Base-by-base conservation (phyloP, 2,329 filamentous ascomycete genomes). In the Cercospora sesami region DNA sequence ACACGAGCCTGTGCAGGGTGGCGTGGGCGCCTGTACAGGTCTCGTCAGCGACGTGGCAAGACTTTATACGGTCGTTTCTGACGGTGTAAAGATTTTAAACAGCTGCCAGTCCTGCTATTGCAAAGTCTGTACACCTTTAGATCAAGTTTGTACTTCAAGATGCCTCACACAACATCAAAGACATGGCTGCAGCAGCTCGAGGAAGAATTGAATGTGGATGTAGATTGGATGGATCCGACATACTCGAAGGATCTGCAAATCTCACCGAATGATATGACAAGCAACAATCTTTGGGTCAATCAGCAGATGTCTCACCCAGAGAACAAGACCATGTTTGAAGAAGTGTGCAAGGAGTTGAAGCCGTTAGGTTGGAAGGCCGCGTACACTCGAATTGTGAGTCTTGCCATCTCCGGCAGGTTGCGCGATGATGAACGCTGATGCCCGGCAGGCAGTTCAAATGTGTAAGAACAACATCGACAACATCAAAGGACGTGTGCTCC, bases 391-490 rank as follows among this genome's bases (percentile, higher is more conserved):
- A 72, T 72, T 28, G 68, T 70, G 57, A 68, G 70, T 42, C 21
- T 31, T 21, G 14, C 23, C 4, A 26, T 45, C 26, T 7, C 28
- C 14, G n/a, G 36, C 39, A 21, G 10, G 14, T 48, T 14, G 12
- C 51, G 30, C 28, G 18, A 26, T 36, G 18, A n/a, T 60, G n/a
- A 60, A 8, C 5, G 9, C 45, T 48, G 31, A 60, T 31, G 2
- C 16, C 16, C 21, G 3, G 31, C 23, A 33, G 70, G 70, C 70
- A 36, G 70, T 72, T 16, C 58, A 64, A 26, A 72, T 70, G 70
- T 70, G 70, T 63, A 72, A 72, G 53, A 55, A 68, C 64, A 72
- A 72, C 26, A 67, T 72, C 26, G 68, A 72, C 55, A 72, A 72
- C 42, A 72, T 72, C 66, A 72, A 69, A 63, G 68, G 70, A 39